Conservation (phyloP, 306 rosid genomes). For the Dryas drummondii region DNA sequence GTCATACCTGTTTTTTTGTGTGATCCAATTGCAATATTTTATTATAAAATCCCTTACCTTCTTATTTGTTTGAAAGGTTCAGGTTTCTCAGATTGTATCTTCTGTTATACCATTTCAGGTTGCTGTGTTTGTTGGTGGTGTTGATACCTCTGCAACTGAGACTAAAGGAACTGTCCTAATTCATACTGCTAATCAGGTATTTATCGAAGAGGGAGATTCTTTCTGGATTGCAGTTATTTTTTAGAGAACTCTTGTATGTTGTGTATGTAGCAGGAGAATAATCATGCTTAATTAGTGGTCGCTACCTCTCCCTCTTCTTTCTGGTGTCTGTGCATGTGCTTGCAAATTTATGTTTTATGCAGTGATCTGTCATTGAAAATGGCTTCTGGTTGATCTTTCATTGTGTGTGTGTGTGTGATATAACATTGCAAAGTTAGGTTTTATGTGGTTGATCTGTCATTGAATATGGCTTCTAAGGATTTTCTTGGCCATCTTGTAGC, state of each 20-base stretch:
- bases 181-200: constrained; percentile 84
- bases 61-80: constrained; percentile 6
- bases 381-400: neutral
- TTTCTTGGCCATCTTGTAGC: constrained; percentile 39
- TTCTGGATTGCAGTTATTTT: neutral
- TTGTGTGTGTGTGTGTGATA: neutral
- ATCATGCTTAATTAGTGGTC: neutral
- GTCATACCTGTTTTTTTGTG: neutral
- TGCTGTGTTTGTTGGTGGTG: constrained; percentile 86
- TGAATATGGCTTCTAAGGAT: neutral
- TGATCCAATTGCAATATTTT: neutral
- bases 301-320: neutral
- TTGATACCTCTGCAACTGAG: constrained; percentile 87
- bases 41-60: neutral
- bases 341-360: neutral
- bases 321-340: neutral
- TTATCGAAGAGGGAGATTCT: neutral
- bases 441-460: neutral
- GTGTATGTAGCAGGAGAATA: neutral
- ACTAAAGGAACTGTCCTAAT: constrained; percentile 91
- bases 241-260: neutral
- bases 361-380: neutral
- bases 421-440: neutral
- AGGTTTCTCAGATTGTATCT: constrained; percentile 19
- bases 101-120: constrained; percentile 50